phyloP scores from a whole-genome alignment of 139 green algal species.

The Chlorella vulgaris region DNA sequence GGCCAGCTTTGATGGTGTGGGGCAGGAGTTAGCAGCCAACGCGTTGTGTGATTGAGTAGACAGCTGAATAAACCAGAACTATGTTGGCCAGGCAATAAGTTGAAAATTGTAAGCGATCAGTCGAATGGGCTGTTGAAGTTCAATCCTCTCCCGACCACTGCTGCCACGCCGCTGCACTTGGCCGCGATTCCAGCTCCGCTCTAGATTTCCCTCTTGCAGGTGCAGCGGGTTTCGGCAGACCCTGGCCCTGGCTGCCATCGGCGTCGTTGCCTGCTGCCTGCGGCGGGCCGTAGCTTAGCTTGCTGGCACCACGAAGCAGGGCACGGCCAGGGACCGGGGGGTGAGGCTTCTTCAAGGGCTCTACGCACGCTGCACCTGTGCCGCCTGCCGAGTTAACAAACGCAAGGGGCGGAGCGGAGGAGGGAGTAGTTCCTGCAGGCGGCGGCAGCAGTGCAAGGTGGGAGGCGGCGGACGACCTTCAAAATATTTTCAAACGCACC shows the following conservation, averaged over 20 bases:
- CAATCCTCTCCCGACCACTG: neutral
- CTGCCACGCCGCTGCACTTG: neutral
- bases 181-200: neutral
- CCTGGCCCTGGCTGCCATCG: no score
- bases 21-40: no score
- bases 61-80: no score
- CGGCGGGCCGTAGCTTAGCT: neutral
- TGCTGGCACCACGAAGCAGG: neutral
- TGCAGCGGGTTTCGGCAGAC: neutral
- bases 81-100: no score
- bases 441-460: no score
- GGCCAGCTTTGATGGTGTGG: no score
- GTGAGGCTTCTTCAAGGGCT: neutral
- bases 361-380: neutral
- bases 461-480: no score
- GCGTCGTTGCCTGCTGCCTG: neutral
- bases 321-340: neutral
- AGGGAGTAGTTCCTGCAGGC: neutral
- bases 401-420: neutral
- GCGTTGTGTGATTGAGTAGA: no score
- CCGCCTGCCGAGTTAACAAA: neutral
- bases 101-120: no score
- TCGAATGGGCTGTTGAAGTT: no score
- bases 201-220: neutral
- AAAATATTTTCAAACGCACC: no score